Evolutionary conservation across 176 grass and related monocot genomes (phyloP), one percentile per base, ranked within the genome.

Genomic region (Triticum urartu): DNA sequence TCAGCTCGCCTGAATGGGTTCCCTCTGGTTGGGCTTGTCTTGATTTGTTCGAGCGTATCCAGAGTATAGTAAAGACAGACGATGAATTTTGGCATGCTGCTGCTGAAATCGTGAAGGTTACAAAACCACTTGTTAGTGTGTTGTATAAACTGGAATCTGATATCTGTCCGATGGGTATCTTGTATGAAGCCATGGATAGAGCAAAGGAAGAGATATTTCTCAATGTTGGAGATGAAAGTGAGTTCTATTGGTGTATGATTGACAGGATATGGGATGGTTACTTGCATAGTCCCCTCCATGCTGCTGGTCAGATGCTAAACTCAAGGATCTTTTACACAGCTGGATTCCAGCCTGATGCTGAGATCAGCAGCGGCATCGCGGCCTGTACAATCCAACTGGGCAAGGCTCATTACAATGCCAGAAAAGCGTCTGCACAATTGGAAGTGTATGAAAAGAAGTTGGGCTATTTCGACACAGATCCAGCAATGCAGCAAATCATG

Each of bases 211-310:
- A 75, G 11, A 92, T 98, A 69, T 86, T 76, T 66, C 20, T 0
- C 11, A 89, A 87, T 78, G 42, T 98, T 76, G 75, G 75, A 14
- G 39, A 66, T 64, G 73, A 94, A 36, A 86, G 91, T 88, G 71
- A 11, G 18, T 80, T 38, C 25, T 85, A 72, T 83, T 95, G 90
- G 93, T 11, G 17, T 77, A 20, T 85, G 78, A 59, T 94, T 84
- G 93, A 98, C 62, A 43, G 48, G 30, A 87, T 95, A 56, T 98
- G 96, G 93, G 84, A 95, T 28, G 30, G 88, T 58, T 90, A 91
- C 85, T 82, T 98, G 69, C 92, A 98, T 68, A 92, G 86, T 63
- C 87, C 90, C 26, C 60, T 95, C 71, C 96, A 98, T 80, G 88
- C 86, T 80, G 91, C 88, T 36, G 92, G 84, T 65, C 92, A 95